Percentiles rank a stretch among this genome's conserved stretches.
phyloP scores from a whole-genome alignment of 805 yeast species.

The Saccharomycopsis fibuligera region DNA sequence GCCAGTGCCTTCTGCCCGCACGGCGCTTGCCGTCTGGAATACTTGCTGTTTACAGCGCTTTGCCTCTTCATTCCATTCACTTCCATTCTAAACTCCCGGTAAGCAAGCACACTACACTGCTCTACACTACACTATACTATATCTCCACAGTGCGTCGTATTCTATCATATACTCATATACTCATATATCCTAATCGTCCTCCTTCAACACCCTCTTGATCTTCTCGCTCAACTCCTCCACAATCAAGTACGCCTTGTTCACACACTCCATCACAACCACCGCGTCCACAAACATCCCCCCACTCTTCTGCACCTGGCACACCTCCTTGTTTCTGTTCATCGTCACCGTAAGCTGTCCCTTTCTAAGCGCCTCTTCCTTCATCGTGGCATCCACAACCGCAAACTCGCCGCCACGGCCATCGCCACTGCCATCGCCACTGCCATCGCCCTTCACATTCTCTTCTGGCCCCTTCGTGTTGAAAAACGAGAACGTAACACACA shows the following conservation, averaged over 20 bases:
- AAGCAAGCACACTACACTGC: no score
- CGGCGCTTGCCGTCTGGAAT: no score
- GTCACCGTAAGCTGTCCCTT: conserved; percentile 82
- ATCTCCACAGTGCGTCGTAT: no score
- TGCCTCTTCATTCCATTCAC: no score
- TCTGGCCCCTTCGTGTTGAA: conserved; percentile 62
- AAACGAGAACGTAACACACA: conserved; percentile 85
- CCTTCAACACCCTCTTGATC: conserved; percentile 38
- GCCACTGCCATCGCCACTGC: conserved; percentile 54
- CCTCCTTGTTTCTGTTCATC: conserved; percentile 80
- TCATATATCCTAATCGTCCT: no score
- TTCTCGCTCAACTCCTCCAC: conserved; percentile 60
- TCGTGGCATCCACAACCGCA: conserved; percentile 66
- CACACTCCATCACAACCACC: conserved; percentile 56
- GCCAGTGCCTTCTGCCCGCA: no score
- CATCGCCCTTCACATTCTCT: conserved; percentile 64
- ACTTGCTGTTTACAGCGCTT: no score
- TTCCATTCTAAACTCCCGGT: no score
- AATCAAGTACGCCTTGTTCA: conserved; percentile 54
- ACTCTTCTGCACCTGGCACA: conserved; percentile 83
- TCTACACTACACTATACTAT: no score
- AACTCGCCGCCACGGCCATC: conserved; percentile 48
- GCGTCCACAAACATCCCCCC: conserved; percentile 88
- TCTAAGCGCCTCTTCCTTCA: conserved; percentile 68
- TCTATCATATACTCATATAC: no score